Conservation (phyloP, 345 rosid species). For the Bretschneidera sinensis region DNA sequence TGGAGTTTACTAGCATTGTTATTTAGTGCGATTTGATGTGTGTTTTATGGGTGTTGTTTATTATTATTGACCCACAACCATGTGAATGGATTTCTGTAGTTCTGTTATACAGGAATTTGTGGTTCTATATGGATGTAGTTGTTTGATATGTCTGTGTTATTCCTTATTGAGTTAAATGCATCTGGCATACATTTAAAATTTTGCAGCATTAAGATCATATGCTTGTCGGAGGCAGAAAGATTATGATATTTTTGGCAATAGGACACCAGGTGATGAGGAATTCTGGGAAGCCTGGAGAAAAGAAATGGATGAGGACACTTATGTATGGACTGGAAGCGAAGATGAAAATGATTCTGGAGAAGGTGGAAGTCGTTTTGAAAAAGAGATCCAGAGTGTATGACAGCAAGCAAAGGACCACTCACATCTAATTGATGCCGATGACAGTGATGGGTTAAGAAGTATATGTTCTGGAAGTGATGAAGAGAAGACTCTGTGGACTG, state of each 20-base stretch:
- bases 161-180: not conserved
- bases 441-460: conserved; percentile 77
- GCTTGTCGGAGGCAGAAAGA: conserved; percentile 45
- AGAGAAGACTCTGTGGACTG: conserved; percentile 91
- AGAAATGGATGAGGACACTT: conserved; percentile 56
- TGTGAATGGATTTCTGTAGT: no score
- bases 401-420: conserved; percentile 73
- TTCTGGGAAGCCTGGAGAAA: conserved; percentile 71
- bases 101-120: no score
- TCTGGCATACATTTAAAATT: conserved; percentile 1
- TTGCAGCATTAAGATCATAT: conserved; percentile 54
- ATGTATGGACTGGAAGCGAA: conserved; percentile 87
- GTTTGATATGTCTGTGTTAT: no score
- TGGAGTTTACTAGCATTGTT: no score
- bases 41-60: no score
- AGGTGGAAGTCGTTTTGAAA: conserved; percentile 26
- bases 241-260: conserved; percentile 71
- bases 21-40: no score
- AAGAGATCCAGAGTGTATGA: conserved; percentile 61
- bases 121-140: not conserved
- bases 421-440: conserved; percentile 68
- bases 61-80: no score
- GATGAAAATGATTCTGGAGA: conserved; percentile 46
- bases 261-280: conserved; percentile 49
- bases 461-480: conserved; percentile 95